Base-by-base conservation (phyloP, 371 early-diverging fungal genomes). In the Syncephalastrum monosporum region DNA sequence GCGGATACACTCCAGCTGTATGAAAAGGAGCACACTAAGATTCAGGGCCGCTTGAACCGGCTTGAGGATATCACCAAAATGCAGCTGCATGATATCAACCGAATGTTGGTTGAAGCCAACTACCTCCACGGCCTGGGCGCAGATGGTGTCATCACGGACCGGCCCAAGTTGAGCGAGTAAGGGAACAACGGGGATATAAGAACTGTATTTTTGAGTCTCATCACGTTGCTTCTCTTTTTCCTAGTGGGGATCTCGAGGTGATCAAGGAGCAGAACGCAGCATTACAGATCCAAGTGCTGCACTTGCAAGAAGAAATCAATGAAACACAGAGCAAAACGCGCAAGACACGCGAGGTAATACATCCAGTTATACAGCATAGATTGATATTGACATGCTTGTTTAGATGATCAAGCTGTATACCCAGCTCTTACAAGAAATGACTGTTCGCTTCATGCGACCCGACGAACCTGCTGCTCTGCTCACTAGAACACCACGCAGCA, bases 321-420 rank as follows among this genome's bases (percentile, higher is more conserved):
- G 90, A 91, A 50, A 80, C 83, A 7, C 85, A 82, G 63, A 61
- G 82, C 57, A 82, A 77, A 59, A 74, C 91, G 29, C 85, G 90
- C 61, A 88, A 86, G 67, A 89, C 91, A 14, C 89, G 90, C 67
- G 91, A 89, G 64, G 87, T 87, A 74, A 58, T 59, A 23, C 25
- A 5, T 1, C 8, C 7, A 8, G 3, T 27, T 7, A 27, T 33
- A 29, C 29, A 29, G 29, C 10, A 47, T 57, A 14, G 15, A n/a
- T 10, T 54, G 27, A 43, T 16, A 10, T 2, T 47, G 17, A 8
- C 15, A 24, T 21, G 23, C 42, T 51, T 53, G 14, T 43, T 43
- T 57, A 74, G 65, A 67, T 78, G 71, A 67, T 72, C 24, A 74
- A 86, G 67, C 77, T 84, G 13, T 85, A 85, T 66, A 77, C 74